Evolutionary conservation across 805 yeast genomes (phyloP).

Genomic region (Wickerhamiella lipophila): DNA sequence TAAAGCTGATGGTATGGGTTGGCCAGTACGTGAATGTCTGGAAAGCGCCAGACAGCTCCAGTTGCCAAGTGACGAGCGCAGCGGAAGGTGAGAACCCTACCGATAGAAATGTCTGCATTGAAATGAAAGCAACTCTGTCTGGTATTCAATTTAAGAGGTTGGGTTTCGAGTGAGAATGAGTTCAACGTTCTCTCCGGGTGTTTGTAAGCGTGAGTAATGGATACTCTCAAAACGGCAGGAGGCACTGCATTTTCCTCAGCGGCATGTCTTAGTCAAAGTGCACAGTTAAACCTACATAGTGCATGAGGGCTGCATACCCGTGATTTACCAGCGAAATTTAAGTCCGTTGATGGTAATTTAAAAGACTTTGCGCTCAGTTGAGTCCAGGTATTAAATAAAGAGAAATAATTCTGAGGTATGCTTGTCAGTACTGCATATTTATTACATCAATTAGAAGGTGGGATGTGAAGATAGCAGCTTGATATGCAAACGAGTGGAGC

Average conservation of each 20-base stretch:
- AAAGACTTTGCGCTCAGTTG: too few relatives aligned
- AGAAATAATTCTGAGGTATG: too few relatives aligned
- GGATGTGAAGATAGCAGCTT: neutral
- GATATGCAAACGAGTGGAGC: neutral
- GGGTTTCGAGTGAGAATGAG: neutral
- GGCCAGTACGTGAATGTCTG: constrained; percentile 24
- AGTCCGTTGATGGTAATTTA: too few relatives aligned
- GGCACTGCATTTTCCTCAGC: neutral
- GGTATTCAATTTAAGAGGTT: neutral
- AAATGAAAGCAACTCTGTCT: neutral
- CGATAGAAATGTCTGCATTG: constrained; percentile 15
- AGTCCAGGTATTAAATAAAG: too few relatives aligned
- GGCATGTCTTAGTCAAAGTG: constrained; percentile 5
- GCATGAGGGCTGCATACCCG: neutral
- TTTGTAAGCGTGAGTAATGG: constrained; percentile 3
- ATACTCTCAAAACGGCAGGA: constrained; percentile 5
- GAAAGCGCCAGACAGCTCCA: constrained; percentile 16
- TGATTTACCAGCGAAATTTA: neutral
- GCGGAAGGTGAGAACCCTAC: constrained; percentile 23
- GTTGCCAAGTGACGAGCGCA: constrained; percentile 23
- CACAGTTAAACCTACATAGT: constrained; percentile 1
- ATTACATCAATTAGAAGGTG: too few relatives aligned
- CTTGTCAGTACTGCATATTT: too few relatives aligned
- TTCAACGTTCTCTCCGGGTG: neutral
- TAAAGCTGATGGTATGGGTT: constrained; percentile 15